phyloP scores from a whole-genome alignment of 1,139 yeast genomes.

The Arxiozyma slooffiae region DNA sequence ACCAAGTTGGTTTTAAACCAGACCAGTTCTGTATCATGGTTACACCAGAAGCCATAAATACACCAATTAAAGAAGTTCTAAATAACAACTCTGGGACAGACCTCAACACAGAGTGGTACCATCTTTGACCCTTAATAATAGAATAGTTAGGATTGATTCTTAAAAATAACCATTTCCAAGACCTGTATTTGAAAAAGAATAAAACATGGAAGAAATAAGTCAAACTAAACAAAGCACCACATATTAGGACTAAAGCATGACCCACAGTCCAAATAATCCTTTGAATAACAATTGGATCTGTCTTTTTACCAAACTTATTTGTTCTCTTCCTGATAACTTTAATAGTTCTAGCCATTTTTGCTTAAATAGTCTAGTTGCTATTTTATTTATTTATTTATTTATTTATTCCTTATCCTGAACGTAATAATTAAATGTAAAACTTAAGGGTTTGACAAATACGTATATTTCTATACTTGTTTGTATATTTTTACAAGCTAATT shows the following conservation, averaged over 20 bases:
- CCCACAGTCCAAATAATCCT: constrained; percentile 55
- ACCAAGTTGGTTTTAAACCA: constrained; percentile 43
- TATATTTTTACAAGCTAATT: too few relatives aligned
- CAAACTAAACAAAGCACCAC: constrained; percentile 41
- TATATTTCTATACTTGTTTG: too few relatives aligned
- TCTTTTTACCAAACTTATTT: constrained; percentile 8
- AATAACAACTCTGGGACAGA: constrained; percentile 40
- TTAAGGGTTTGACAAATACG: neutral
- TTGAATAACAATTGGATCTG: constrained; percentile 27
- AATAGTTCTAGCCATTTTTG: constrained; percentile 15
- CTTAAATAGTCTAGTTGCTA: neutral
- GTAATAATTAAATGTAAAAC: neutral
- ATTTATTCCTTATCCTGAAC: neutral
- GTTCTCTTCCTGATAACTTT: constrained; percentile 23
- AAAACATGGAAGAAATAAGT: constrained; percentile 35
- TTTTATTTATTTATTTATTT: too few relatives aligned
- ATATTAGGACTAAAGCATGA: constrained; percentile 41
- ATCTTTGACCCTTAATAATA: constrained; percentile 16
- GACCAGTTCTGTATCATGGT: constrained; percentile 54
- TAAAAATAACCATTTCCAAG: constrained; percentile 28
- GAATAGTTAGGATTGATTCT: constrained; percentile 17
- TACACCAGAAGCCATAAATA: constrained; percentile 43
- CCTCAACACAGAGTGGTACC: constrained; percentile 36
- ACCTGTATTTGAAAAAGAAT: constrained; percentile 27
- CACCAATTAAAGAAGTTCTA: constrained; percentile 48